These are phyloP conservation scores for Parmales sp. DNA, from an alignment of 108 stramenopile species.

Conservation along the genomic window DNA sequence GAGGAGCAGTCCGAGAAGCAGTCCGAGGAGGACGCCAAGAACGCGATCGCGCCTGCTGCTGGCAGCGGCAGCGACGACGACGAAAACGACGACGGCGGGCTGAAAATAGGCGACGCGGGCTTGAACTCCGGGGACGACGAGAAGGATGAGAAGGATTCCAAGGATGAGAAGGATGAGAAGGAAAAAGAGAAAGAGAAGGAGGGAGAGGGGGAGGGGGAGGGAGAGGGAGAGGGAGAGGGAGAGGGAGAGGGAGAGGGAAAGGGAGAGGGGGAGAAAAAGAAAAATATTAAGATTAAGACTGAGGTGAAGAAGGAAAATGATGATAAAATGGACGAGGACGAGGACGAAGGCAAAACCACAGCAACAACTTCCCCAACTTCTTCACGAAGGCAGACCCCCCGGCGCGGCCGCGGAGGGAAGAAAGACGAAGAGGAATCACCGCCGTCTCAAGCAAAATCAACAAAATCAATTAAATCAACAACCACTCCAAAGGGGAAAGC, in stretches of 20 bases:
- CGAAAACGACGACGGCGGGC: not conserved
- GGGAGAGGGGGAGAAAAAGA: not conserved
- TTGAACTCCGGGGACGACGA: not conserved
- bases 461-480: too few species aligned
- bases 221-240: slow-evolving; percentile 8
- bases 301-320: slow-evolving; percentile 12
- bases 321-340: slow-evolving; percentile 12
- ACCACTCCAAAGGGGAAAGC: not conserved
- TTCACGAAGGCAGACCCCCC: too few species aligned
- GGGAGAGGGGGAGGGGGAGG: not conserved
- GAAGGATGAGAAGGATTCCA: slow-evolving; percentile 17
- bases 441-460: too few species aligned
- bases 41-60: not conserved
- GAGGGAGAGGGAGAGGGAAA: not conserved
- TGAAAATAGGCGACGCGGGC: not conserved
- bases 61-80: not conserved
- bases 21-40: slow-evolving; percentile 4
- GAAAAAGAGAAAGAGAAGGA: not conserved
- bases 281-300: slow-evolving; percentile 17
- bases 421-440: too few species aligned
- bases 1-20: too few species aligned
- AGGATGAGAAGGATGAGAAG: too few species aligned
- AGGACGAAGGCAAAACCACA: slow-evolving; percentile 4
- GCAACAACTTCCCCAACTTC: too few species aligned
- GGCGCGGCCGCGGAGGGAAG: too few species aligned